These are phyloP conservation scores for Rhodomyrtus psidioides DNA, from an alignment of 441 rosid species.

Conservation along the genomic window DNA sequence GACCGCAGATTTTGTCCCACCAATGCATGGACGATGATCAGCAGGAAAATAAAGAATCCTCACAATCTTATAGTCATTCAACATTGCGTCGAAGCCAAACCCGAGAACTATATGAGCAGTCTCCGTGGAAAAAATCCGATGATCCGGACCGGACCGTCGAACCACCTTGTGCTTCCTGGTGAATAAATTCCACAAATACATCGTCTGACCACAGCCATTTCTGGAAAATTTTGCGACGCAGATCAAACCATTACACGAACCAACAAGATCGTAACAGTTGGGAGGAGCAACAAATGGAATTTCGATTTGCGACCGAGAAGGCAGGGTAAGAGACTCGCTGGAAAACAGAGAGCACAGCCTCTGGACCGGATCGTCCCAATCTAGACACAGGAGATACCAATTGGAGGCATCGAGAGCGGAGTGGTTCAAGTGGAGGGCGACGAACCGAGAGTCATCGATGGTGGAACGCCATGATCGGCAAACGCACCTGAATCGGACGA, in stretches of 20 bases:
- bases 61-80: too few relatives aligned
- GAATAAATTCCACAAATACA: neutral
- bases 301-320: too few relatives aligned
- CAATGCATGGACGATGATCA: neutral
- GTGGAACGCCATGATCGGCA: neutral
- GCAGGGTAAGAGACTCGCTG: neutral
- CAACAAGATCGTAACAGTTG: too few relatives aligned
- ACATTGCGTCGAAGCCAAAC: too few relatives aligned
- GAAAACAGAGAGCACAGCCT: neutral
- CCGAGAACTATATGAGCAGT: too few relatives aligned
- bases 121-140: too few relatives aligned
- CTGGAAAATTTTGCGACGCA: too few relatives aligned
- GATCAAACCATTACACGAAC: too few relatives aligned
- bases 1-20: neutral
- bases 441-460: neutral
- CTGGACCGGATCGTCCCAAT: neutral
- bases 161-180: too few relatives aligned
- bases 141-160: too few relatives aligned
- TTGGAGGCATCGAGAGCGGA: neutral
- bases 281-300: too few relatives aligned
- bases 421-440: neutral
- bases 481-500: neutral
- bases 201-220: neutral
- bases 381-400: neutral
- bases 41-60: accelerated